A percentile compares a stretch with the other conserved stretches of the same genome.
Conservation (phyloP, 805 yeast genomes). For the Priceomyces carsonii region DNA sequence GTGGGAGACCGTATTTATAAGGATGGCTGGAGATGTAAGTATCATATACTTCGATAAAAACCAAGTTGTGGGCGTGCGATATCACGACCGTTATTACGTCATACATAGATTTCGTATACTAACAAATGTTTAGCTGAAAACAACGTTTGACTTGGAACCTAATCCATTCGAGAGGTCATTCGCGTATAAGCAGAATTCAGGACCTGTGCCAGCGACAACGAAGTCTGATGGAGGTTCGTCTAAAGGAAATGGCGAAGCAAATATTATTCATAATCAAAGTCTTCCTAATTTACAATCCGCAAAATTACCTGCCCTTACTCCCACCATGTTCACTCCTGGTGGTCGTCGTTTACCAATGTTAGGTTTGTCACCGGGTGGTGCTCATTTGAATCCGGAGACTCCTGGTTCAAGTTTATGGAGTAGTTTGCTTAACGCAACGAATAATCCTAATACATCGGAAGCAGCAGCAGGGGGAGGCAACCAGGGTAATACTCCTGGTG, state of each 20-base stretch:
- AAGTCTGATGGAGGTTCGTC: constrained; percentile 3
- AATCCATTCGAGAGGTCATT: constrained; percentile 95
- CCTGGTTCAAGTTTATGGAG: constrained; percentile 54
- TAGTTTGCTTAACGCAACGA: constrained; percentile 44
- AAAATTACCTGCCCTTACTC: constrained; percentile 41
- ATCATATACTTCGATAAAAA: no score
- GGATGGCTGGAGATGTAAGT: constrained; percentile 19
- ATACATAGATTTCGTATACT: constrained; percentile 15
- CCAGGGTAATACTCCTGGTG: constrained; percentile 1
- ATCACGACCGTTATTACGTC: constrained; percentile 13
- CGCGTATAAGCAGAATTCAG: constrained; percentile 56
- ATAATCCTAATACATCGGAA: constrained; percentile 14
- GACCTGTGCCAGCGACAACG: not conserved
- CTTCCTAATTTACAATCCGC: constrained; percentile 22
- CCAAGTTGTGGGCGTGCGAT: no score
- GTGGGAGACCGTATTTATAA: no score
- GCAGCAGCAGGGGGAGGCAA: constrained; percentile 1
- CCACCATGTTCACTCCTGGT: constrained; percentile 55
- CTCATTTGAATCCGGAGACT: constrained; percentile 46
- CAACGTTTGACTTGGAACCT: constrained; percentile 79
- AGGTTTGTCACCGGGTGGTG: constrained; percentile 45
- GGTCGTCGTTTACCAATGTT: constrained; percentile 59
- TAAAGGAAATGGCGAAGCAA: constrained; percentile 8
- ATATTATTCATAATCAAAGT: constrained; percentile 35
- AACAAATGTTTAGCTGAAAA: constrained; percentile 31